These are phyloP conservation scores for Ensete glaucum DNA, from an alignment of 176 grass and related monocot genomes.

Conservation along the genomic window DNA sequence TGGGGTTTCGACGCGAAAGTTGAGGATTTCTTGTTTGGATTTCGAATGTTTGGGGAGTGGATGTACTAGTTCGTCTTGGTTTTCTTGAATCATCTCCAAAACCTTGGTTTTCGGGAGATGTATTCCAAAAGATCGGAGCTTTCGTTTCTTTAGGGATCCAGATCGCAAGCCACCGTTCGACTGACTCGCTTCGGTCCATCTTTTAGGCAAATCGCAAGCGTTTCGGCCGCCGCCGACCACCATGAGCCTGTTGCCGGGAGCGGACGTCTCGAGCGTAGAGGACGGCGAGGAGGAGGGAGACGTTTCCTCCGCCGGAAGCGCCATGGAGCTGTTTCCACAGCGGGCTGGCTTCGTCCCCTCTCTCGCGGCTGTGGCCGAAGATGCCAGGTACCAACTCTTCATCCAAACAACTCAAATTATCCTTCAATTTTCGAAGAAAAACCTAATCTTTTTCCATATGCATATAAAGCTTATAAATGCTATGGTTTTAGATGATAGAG, in stretches of 20 bases:
- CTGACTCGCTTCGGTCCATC: constrained; percentile 20
- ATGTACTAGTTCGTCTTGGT: not conserved
- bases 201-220: constrained; percentile 47
- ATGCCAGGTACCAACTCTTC: not conserved
- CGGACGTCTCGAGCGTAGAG: constrained; percentile 18
- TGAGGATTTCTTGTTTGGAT: not conserved
- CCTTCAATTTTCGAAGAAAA: not conserved
- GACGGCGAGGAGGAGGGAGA: constrained; percentile 14
- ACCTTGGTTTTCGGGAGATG: not conserved
- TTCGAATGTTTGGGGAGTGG: not conserved
- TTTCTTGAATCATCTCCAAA: not conserved
- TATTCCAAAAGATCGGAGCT: not conserved
- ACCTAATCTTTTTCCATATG: too few relatives aligned
- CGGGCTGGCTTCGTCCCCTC: constrained; percentile 30
- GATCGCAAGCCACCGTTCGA: not conserved
- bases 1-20: too few relatives aligned
- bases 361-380: not conserved
- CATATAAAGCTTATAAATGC: too few relatives aligned
- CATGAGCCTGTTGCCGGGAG: constrained; percentile 37
- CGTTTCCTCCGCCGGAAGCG: not conserved
- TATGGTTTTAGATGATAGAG: too few relatives aligned
- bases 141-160: not conserved
- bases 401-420: too few relatives aligned
- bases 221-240: constrained; percentile 36
- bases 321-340: constrained; percentile 85